phyloP scores from a whole-genome alignment of 1,284 basidiomycete species.

The Pterulicium gracile region DNA sequence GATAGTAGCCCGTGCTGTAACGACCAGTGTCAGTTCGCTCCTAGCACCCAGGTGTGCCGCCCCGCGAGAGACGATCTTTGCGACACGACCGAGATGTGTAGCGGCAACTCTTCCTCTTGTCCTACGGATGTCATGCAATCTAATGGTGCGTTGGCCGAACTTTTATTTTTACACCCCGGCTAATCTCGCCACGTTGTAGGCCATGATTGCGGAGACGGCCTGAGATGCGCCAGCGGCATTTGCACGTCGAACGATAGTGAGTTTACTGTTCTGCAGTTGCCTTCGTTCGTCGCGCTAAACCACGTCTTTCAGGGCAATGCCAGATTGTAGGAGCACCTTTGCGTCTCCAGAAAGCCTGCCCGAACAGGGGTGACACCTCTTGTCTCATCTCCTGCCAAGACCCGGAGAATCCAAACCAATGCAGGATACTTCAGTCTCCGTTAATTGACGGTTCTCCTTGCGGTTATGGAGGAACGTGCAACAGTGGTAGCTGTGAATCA shows the following conservation, averaged over 20 bases:
- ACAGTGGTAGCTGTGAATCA: slow-evolving; percentile 51
- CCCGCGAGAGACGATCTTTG: slow-evolving; percentile 59
- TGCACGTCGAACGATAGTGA: slow-evolving; percentile 71
- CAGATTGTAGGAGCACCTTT: slow-evolving; percentile 60
- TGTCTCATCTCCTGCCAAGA: slow-evolving; percentile 80
- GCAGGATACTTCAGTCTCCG: slow-evolving; percentile 65
- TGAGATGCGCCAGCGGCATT: slow-evolving; percentile 72
- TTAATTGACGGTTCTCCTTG: slow-evolving; percentile 84
- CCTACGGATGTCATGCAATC: slow-evolving; percentile 56
- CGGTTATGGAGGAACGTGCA: slow-evolving; percentile 68
- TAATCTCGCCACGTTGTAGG: slow-evolving; percentile 23
- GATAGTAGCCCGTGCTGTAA: slow-evolving; percentile 73
- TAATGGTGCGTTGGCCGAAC: slow-evolving; percentile 41
- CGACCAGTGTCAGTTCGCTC: slow-evolving; percentile 57
- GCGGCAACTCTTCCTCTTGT: slow-evolving; percentile 65
- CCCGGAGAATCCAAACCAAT: slow-evolving; percentile 50
- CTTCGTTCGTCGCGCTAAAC: slow-evolving; percentile 9
- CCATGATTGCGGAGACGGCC: slow-evolving; percentile 54
- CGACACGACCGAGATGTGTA: slow-evolving; percentile 74
- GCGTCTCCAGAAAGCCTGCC: slow-evolving; percentile 59
- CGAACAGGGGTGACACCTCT: slow-evolving; percentile 46
- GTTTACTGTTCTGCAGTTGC: slow-evolving; percentile 19
- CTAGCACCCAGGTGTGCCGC: slow-evolving; percentile 59
- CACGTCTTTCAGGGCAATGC: slow-evolving; percentile 58
- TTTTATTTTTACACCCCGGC: slow-evolving; percentile 4